Conservation (phyloP, 306 rosid genomes). For the Geum urbanum region DNA sequence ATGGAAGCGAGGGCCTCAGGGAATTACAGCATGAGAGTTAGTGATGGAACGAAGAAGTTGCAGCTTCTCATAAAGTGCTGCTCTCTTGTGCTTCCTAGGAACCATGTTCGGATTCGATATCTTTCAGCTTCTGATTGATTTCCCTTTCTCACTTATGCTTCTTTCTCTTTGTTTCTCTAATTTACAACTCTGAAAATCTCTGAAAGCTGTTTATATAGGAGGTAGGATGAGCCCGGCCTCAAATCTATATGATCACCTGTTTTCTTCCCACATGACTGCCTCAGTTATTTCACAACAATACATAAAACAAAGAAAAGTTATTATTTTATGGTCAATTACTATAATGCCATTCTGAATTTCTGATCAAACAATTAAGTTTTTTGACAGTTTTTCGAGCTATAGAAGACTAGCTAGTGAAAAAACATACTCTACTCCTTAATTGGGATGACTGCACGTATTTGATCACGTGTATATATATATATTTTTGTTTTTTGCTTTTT, state of each 20-base stretch:
- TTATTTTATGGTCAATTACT: constrained; percentile 30
- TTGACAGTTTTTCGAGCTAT: background rate
- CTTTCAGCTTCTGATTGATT: background rate
- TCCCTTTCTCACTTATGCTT: background rate
- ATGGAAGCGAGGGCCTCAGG: constrained; percentile 34
- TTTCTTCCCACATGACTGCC: constrained; percentile 63
- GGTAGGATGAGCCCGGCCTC: constrained; percentile 56
- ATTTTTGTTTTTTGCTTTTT: too few relatives aligned
- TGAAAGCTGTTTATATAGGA: constrained; percentile 52
- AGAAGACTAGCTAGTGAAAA: background rate
- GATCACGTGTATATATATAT: too few relatives aligned
- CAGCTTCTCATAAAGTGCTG: constrained; percentile 85
- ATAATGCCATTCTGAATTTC: constrained; percentile 43
- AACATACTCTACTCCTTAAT: background rate
- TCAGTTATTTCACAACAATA: constrained; percentile 36
- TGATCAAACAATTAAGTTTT: background rate
- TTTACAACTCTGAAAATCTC: constrained; percentile 34
- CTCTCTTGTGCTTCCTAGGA: constrained; percentile 86
- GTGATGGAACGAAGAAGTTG: constrained; percentile 96
- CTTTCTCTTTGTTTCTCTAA: constrained; percentile 10
- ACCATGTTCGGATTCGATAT: constrained; percentile 38
- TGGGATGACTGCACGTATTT: background rate
- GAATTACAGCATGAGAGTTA: constrained; percentile 90
- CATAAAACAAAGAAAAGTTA: constrained; percentile 16
- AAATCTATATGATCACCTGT: constrained; percentile 65